Conservation (phyloP, 116 monocot species). For the Zostera marina region DNA sequence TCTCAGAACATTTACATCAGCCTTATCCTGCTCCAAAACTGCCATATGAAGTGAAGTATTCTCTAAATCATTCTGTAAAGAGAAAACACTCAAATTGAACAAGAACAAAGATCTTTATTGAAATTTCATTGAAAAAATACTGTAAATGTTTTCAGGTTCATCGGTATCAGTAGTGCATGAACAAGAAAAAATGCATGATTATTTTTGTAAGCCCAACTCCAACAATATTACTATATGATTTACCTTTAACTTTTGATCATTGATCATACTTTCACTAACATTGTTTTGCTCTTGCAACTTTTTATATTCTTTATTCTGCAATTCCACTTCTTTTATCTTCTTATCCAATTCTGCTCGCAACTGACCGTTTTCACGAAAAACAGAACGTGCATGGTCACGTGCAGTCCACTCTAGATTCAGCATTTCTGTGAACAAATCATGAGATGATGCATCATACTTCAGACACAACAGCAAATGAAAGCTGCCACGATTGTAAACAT, state of each 20-base stretch:
- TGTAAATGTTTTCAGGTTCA: neutral
- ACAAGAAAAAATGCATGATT: no score
- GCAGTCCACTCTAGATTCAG: conserved; percentile 30
- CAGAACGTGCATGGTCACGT: conserved; percentile 33
- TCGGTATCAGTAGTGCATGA: neutral
- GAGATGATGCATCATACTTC: neutral
- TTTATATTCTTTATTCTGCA: conserved; percentile 25
- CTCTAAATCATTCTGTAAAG: conserved; percentile 19
- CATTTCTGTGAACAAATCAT: conserved; percentile 30
- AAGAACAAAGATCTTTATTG: neutral
- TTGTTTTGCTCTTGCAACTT: conserved; percentile 28
- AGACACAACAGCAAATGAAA: neutral
- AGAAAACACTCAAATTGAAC: neutral
- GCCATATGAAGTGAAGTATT: conserved; percentile 17
- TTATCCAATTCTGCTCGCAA: conserved; percentile 34
- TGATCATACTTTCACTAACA: conserved; percentile 19
- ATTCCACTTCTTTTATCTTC: conserved; percentile 38
- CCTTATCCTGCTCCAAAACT: conserved; percentile 27
- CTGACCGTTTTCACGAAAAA: conserved; percentile 48
- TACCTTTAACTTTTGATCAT: conserved; percentile 50
- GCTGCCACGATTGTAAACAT: no score
- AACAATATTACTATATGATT: neutral
- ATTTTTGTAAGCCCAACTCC: neutral
- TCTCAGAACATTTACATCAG: conserved; percentile 34
- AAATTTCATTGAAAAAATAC: neutral